Percentiles rank a stretch among this genome's conserved stretches.
Conservation (phyloP, 371 early-diverging fungal species). For the Umbelopsis sp. region DNA sequence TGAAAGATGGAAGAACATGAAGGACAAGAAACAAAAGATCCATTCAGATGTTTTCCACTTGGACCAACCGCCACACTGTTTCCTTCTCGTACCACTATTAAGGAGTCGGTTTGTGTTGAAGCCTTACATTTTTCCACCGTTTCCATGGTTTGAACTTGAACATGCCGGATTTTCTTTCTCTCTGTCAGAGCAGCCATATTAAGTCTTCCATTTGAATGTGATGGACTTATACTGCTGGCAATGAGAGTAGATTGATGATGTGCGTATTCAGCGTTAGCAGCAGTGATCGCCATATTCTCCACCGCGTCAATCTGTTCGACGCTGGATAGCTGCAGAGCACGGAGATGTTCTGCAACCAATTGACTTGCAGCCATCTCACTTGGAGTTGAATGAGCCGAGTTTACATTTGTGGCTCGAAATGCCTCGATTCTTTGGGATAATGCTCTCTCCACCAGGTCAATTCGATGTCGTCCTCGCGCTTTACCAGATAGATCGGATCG, state of each 20-base stretch:
- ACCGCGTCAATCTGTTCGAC: slow-evolving; percentile 24
- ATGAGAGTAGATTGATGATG: slow-evolving; percentile 1
- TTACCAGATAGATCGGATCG: slow-evolving; percentile 8
- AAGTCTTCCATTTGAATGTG: background rate
- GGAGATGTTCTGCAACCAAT: slow-evolving; percentile 42
- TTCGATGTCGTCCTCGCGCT: slow-evolving; percentile 1
- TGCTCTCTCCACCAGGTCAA: slow-evolving; percentile 4
- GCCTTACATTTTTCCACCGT: slow-evolving; percentile 6
- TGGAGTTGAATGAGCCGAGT: slow-evolving; percentile 24
- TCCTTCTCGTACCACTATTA: slow-evolving; percentile 15
- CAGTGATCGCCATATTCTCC: background rate
- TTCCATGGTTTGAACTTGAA: slow-evolving; percentile 46
- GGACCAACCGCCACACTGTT: background rate
- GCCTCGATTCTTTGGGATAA: slow-evolving; percentile 16
- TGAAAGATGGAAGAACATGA: slow-evolving; percentile 15
- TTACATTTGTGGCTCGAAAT: slow-evolving; percentile 1
- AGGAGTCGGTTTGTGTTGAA: slow-evolving; percentile 8
- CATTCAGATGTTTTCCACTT: background rate
- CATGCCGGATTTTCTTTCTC: slow-evolving; percentile 37
- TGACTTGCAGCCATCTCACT: slow-evolving; percentile 41
- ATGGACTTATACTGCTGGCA: background rate
- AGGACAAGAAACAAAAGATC: background rate
- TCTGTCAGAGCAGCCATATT: background rate
- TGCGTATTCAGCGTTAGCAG: background rate
- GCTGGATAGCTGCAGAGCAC: slow-evolving; percentile 38